phyloP scores from a whole-genome alignment of 192 early-diverging fungal genomes.

The Gigaspora rosea region DNA sequence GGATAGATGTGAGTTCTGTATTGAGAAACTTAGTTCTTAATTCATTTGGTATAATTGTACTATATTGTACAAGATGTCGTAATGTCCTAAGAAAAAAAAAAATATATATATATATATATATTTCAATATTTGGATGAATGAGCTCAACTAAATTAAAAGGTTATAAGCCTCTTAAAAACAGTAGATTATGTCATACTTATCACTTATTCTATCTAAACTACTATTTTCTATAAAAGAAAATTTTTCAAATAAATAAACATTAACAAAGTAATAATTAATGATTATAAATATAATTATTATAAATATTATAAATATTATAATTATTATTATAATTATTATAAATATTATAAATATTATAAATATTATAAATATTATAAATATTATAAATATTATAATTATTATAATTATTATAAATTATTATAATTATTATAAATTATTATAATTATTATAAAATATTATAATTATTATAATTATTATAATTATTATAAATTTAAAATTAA shows the following conservation, averaged over 20 bases:
- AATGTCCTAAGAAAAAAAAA: slow-evolving; percentile 45
- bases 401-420: too few relatives aligned
- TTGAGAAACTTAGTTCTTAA: slow-evolving; percentile 44
- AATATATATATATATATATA: too few relatives aligned
- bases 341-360: too few relatives aligned
- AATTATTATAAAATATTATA: neutral
- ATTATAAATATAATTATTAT: neutral
- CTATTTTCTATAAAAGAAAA: neutral
- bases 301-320: neutral
- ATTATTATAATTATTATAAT: neutral
- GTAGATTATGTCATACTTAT: neutral
- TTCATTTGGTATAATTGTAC: slow-evolving; percentile 50
- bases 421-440: too few relatives aligned
- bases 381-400: too few relatives aligned
- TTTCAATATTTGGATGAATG: neutral
- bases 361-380: too few relatives aligned
- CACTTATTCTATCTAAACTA: neutral
- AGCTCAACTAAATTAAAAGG: too few relatives aligned
- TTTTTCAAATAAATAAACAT: neutral
- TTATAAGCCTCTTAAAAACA: neutral
- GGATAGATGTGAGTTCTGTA: slow-evolving; percentile 34
- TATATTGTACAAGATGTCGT: slow-evolving; percentile 59
- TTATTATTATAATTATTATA: too few relatives aligned
- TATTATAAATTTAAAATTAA: neutral
- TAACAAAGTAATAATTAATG: neutral